Base-by-base conservation (phyloP, 129 eudicot species). In the Centella asiatica region DNA sequence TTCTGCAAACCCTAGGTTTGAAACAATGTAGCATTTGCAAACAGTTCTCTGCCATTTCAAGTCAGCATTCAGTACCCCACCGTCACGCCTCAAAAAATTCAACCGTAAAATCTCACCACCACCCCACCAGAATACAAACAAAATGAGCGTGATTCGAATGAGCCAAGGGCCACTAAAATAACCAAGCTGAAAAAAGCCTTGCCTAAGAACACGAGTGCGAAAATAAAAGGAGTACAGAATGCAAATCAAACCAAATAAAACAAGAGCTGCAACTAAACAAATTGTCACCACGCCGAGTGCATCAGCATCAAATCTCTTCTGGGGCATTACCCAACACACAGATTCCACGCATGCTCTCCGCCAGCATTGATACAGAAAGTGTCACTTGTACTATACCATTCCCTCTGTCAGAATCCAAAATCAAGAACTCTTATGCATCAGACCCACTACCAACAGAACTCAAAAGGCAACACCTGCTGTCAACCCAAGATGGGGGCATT, bases 211-310 rank as follows among this genome's bases (percentile, higher is more conserved):
- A 53, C 76, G 93, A 60, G 67, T 74, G 50, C 83, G 93, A 63
- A 90, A 90, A 70, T 90, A 90, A 12, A 83, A 68, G 6, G 78
- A 76, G 79, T 90, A 90, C 45, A 77, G 40, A 70, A 83, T 77
- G 73, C 95, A 90, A 29, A 83, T 80, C 10, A 83, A 68, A 32
- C 97, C 95, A 49, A 83, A 34, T 47, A 90, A 77, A 46, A 63
- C 71, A 68, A 86, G 71, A 34, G 79, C 45, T 50, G 81, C 65
- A 68, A 87, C 90, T 18, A 92, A 88, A 54, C 68, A 82, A 66
- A 92, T 76, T 54, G 99, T 92, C 74, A 87, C 86, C 86, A 92
- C 96, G 72, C 99, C 95, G 65, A 92, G 96, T 84, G 96, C 96
- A 85, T 92, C 99, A 83, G 77, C 95, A 79, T 79, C 73, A 62